Base-by-base conservation (phyloP, 306 rosid species). In the Macrotyloma uniflorum region DNA sequence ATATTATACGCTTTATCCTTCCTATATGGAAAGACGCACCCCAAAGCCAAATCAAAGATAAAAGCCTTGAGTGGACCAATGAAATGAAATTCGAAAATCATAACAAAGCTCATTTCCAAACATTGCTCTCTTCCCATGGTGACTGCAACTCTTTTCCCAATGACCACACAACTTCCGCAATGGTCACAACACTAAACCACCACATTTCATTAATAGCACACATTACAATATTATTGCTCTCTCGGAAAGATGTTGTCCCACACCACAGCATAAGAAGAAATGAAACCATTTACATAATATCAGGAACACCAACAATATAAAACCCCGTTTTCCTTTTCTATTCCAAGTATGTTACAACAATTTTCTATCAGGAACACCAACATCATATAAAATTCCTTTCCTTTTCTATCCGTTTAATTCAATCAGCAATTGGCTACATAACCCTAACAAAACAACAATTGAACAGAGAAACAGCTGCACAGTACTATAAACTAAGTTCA, bases 401-500 rank as follows among this genome's bases (percentile, higher is more conserved):
- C 59, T 40, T 42, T 46, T 32, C 51, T 38, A 78, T 53, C 67
- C 70, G 72, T 73, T 70, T 75, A 87, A 76, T 74, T 75, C 81
- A 75, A 84, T 70, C 61, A 82, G 77, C 72, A 81, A 80, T 80
- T 74, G 83, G 82, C 66, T 72, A 78, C 83, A 82, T 19, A 85
- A 62, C 80, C 38, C 65, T 22, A 57, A 66, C 70, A 19, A 33
- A 14, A 9, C 42, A 30, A 46, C 59, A 79, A 69, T 36, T 13
- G 80, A 23, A 84, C 68, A 83, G 61, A 84, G 65, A 87, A 62
- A 78, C 82, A 84, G 55, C 81, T 67, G 77, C 87, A 87, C 79
- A 86, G 72, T 72, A 51, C 58, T 51, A 75, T 86, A 89, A 86
- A 86, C 89, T 69, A 75, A 80, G 86, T 90, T 93, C 97, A 93